phyloP scores from a whole-genome alignment of 2,329 filamentous ascomycete genomes.

The Alternaria postmessia region DNA sequence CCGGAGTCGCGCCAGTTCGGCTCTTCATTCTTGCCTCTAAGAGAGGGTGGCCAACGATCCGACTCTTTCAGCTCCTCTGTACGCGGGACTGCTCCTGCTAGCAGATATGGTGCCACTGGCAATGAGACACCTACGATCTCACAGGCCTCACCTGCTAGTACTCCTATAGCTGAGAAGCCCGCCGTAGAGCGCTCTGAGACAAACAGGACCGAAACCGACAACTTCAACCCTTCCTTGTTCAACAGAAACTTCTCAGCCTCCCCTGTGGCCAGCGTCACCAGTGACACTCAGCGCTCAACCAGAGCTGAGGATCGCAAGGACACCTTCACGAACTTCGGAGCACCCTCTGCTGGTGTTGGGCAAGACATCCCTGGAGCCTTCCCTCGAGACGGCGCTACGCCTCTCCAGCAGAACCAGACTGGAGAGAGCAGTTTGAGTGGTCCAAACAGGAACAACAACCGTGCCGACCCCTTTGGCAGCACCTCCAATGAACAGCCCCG shows the following conservation, averaged over 20 bases:
- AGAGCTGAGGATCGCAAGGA: slow-evolving; percentile 52
- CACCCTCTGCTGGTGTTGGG: slow-evolving; percentile 33
- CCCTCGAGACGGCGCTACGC: slow-evolving; percentile 50
- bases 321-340: slow-evolving; percentile 50
- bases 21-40: slow-evolving; percentile 77
- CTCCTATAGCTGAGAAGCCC: slow-evolving; percentile 62
- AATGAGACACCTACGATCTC: slow-evolving; percentile 57
- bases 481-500: slow-evolving; percentile 43
- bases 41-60: slow-evolving; percentile 61
- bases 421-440: slow-evolving; percentile 59
- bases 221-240: slow-evolving; percentile 47
- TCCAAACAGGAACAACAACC: slow-evolving; percentile 53
- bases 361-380: slow-evolving; percentile 59
- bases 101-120: slow-evolving; percentile 65
- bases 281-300: slow-evolving; percentile 48
- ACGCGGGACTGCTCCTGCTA: slow-evolving; percentile 76
- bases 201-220: slow-evolving; percentile 46
- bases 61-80: slow-evolving; percentile 80
- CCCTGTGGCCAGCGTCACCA: slow-evolving; percentile 52
- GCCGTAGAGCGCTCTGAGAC: slow-evolving; percentile 46
- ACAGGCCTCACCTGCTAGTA: slow-evolving; percentile 55
- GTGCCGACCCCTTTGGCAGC: slow-evolving; percentile 53
- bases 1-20: slow-evolving; percentile 80
- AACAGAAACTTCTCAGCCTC: slow-evolving; percentile 51
- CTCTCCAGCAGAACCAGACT: slow-evolving; percentile 59